Base-by-base conservation (phyloP, 2,329 filamentous ascomycete species). In the Elsinoe australis region DNA sequence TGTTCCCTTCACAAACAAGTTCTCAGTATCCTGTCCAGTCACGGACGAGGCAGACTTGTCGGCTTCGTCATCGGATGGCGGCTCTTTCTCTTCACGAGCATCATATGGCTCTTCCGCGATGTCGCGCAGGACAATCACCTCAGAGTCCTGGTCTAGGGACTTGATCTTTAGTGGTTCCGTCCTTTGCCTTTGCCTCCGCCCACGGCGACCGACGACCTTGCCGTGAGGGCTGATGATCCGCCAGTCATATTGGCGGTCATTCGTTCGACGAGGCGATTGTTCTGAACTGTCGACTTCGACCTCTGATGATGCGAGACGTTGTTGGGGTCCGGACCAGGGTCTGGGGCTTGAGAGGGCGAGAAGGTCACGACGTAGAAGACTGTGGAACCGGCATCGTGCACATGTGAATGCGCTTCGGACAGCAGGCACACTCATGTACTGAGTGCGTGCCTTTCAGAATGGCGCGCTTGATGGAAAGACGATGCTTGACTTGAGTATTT, bases 71-170 rank as follows among this genome's bases (percentile, higher is more conserved):
- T 39, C 39, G 5, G 17, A 6, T 8, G 17, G 10, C n/a, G 14
- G 15, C n/a, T 2, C 19, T 19, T 45, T n/a, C 19, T 24, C 28
- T 19, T 32, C 18, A 22, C 7, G n/a, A 5, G 24, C 6, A 5
- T 44, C 39, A 8, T 12, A 29, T 44, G 39, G 39, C 5, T 50
- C 31, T 7, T 50, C 48, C 9, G 44, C 36, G 22, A 54, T 19
- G 31, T 54, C 52, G 17, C 52, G 41, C 8, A 54, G 36, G 9
- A 54, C 47, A 18, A 54, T 54, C 29, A 54, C 48, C 31, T 52
- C 50, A 5, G 52, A 50, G 4, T 39, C 35, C 42, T 49, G 33
- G 15, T 49, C 50, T 14, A 54, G 28, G 6, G 50, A 52, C 8
- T 31, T 46, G 45, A 52, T 52, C 24, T 41, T 45, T 21, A 54